These are phyloP conservation scores for Fusarium pilosicola DNA, from an alignment of 2,329 filamentous ascomycete genomes.

Conservation along the genomic window DNA sequence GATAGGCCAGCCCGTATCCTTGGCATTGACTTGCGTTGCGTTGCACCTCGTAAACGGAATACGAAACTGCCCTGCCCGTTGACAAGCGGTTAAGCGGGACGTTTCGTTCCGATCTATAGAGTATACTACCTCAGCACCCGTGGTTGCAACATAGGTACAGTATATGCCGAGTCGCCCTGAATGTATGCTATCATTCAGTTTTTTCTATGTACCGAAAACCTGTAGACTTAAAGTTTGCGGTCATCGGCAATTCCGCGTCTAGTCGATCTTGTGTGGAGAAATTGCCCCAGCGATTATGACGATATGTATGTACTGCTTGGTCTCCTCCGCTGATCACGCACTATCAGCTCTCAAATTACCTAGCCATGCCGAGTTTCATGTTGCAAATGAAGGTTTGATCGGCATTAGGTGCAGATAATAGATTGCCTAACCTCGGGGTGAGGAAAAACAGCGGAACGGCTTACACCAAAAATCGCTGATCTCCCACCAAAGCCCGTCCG, in stretches of 20 bases:
- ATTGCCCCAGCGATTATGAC: slow-evolving; percentile 13
- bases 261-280: slow-evolving; percentile 30
- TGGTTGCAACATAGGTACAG: not conserved
- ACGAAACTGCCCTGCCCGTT: slow-evolving; percentile 6
- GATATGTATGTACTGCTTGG: not conserved
- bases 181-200: not conserved
- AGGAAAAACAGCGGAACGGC: too few species aligned
- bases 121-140: not conserved
- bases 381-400: slow-evolving; percentile 16
- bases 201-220: not conserved
- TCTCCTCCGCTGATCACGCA: slow-evolving; percentile 11
- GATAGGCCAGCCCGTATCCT: slow-evolving; percentile 27
- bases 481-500: too few species aligned
- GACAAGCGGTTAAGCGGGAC: slow-evolving; percentile 10
- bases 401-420: slow-evolving; percentile 4
- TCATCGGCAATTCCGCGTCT: slow-evolving; percentile 31
- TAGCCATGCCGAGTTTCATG: slow-evolving; percentile 13
- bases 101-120: not conserved
- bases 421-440: too few species aligned
- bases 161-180: not conserved
- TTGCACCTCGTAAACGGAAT: not conserved
- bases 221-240: not conserved
- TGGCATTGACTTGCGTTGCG: not conserved
- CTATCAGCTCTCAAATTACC: not conserved
- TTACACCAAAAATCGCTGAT: too few species aligned